Percentiles rank a stretch among this genome's conserved stretches.
These are phyloP conservation scores for Globisporangium uncinulatum DNA, from an alignment of 352 stramenopile genomes.

Conservation along the genomic window DNA sequence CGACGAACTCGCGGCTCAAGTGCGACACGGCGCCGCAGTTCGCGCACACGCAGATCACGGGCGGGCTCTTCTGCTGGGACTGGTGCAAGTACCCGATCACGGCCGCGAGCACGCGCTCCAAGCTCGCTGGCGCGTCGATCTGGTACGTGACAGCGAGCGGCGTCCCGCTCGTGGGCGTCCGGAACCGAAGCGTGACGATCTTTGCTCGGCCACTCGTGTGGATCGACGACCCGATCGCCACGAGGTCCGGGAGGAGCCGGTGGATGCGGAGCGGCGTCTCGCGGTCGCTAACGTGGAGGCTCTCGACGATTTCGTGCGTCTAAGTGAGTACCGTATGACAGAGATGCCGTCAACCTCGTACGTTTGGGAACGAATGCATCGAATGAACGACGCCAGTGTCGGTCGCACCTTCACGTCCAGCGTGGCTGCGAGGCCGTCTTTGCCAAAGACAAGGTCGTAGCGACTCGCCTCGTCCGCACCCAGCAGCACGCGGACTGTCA, in stretches of 20 bases:
- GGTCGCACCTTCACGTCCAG: slow-evolving; percentile 50
- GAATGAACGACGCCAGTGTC: too few species aligned
- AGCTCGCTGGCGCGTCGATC: slow-evolving; percentile 26
- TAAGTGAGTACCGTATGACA: slow-evolving; percentile 8
- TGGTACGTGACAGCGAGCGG: slow-evolving; percentile 47
- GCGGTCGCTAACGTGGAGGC: slow-evolving; percentile 7
- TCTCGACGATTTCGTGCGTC: slow-evolving; percentile 40
- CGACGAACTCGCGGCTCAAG: slow-evolving; percentile 37
- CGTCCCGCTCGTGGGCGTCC: slow-evolving; percentile 10
- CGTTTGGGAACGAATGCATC: too few species aligned
- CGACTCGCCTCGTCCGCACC: slow-evolving; percentile 53
- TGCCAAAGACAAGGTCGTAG: slow-evolving; percentile 55
- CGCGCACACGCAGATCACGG: slow-evolving; percentile 45
- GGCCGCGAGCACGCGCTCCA: slow-evolving; percentile 34
- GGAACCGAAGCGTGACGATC: slow-evolving; percentile 52
- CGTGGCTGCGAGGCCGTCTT: slow-evolving; percentile 56
- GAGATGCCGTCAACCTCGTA: too few species aligned
- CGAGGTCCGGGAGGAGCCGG: slow-evolving; percentile 40
- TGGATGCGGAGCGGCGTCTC: slow-evolving; percentile 29
- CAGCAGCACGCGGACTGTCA: slow-evolving; percentile 46
- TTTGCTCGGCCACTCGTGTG: slow-evolving; percentile 35
- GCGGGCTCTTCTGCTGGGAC: slow-evolving; percentile 26
- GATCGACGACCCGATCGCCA: slow-evolving; percentile 52
- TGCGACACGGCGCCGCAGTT: slow-evolving; percentile 57
- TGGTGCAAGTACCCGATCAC: slow-evolving; percentile 48